These are phyloP conservation scores for Orobanche coerulescens DNA, from an alignment of 257 asterid species.

Conservation along the genomic window DNA sequence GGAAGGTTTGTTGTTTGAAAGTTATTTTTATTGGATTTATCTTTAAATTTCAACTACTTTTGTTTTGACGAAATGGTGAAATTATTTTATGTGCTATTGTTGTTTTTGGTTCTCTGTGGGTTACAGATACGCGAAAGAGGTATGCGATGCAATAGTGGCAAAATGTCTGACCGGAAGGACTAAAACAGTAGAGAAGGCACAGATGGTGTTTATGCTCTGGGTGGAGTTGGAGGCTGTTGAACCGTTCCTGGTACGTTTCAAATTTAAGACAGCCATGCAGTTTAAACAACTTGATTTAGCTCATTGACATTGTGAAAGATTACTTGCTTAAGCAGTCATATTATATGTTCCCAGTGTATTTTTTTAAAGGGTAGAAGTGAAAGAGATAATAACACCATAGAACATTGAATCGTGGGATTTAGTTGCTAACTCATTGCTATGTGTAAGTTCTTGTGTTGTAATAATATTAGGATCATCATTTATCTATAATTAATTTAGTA, in stretches of 20 bases:
- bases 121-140: slow-evolving; percentile 81
- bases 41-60: background rate
- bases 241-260: slow-evolving; percentile 68
- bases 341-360: background rate
- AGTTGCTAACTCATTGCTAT: background rate
- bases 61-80: background rate
- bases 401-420: background rate
- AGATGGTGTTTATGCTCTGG: slow-evolving; percentile 78
- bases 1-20: slow-evolving; percentile 50
- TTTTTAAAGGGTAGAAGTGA: slow-evolving; percentile 1
- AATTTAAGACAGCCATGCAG: slow-evolving; percentile 10
- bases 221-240: slow-evolving; percentile 96
- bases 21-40: slow-evolving; percentile 3
- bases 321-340: slow-evolving; percentile 7
- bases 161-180: slow-evolving; percentile 96
- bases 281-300: background rate
- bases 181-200: slow-evolving; percentile 97
- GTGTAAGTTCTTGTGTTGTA: background rate
- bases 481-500: background rate
- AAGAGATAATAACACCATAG: background rate
- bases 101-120: slow-evolving; percentile 3
- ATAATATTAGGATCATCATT: slow-evolving; percentile 11
- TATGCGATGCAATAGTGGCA: slow-evolving; percentile 87
- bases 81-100: background rate
- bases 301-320: background rate